Base-by-base conservation (phyloP, 2,329 filamentous ascomycete genomes). In the Fusarium chuoi region DNA sequence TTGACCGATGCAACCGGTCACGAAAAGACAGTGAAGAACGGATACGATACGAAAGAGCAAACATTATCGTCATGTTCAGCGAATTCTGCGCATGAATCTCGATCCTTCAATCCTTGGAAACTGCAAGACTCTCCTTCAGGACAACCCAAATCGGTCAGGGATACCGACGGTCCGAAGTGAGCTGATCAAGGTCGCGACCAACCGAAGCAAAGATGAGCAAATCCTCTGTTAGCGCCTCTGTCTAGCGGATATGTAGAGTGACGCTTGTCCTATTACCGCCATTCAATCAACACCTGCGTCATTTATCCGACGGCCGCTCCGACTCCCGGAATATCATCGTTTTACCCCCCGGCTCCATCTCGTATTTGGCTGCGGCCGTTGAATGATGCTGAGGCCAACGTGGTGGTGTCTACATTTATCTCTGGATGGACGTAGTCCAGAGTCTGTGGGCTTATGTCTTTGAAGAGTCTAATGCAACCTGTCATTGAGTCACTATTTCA, bases 271-370 rank as follows among this genome's bases (percentile, higher is more conserved):
- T 41, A 56, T 55, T 61, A 24, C 26, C 36, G 6, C 30, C n/a
- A 24, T 42, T 41, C 28, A 30, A 45, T 60, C 41, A 24, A n/a
- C 30, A 60, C 38, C 52, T 78, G 70, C 76, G 72, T 78, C 76
- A 77, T 69, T 75, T 65, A 48, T 44, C 76, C 76, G 76, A 78
- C 67, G 56, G 62, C 76, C 76, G 76, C 67, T 67, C 76, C 76
- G 76, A 78, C 66, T 75, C 54, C 76, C 76, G 76, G 54, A 52
- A 78, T 78, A 78, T 77, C 74, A 77, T 70, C 73, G 45, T 58
- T 74, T 65, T 62, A 42, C 39, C 63, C 59, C 41, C 55, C 51
- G 24, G 20, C 7, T 9, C 20, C 51, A 38, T 14, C 35, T 54
- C 14, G 51, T 39, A 18, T 39, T 39, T 17, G 46, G 24, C 18